Base-by-base conservation (phyloP, 2,329 filamentous ascomycete genomes). In the Aspergillus sp. region DNA sequence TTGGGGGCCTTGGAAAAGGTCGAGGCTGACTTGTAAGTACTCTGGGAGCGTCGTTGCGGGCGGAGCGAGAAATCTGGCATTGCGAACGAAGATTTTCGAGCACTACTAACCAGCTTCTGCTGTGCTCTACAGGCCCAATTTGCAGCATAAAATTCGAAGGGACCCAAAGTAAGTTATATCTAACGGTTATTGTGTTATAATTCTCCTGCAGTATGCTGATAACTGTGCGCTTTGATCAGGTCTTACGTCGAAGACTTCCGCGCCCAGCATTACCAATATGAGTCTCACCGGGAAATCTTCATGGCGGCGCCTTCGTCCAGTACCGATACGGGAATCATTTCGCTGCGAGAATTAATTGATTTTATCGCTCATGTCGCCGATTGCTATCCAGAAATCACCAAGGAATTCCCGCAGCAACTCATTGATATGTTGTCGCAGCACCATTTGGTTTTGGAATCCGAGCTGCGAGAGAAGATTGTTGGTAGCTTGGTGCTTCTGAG, bases 331-430 rank as follows among this genome's bases (percentile, higher is more conserved):
- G 88, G 88, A 37, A 76, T 91, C 45, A 82, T 93, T 43, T 89
- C 88, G 9, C 86, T 98, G 57, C 85, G 87, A 58, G 90, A 97
- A 60, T 79, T 95, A 54, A 86, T 98, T 57, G 91, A 97, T 61
- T 87, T 98, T 58, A 84, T 97, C 56, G 84, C 90, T 13, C 93
- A 98, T 69, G 86, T 94, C 49, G 86, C 91, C 62, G 90, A 96
- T 62, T 94, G 89, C 72, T 98, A 95, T 67, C 89, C 88, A 40
- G 80, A 85, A 46, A 79, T 91, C 49, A 90, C 90, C 1, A 76
- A 76, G 41, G 74, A 78, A 7, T 97, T 96, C 54, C 81, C 90
- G 19, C 77, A 83, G 34, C 87, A 95, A 51, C 75, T 98, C 39
- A 89, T 89, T 60, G 77, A 83, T 29, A 86, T 98, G 46, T 71